Percentiles rank a stretch among this genome's conserved stretches.
Evolutionary conservation across 2,329 filamentous ascomycete species (phyloP).

Genomic region (Exutisphaerella laricina): DNA sequence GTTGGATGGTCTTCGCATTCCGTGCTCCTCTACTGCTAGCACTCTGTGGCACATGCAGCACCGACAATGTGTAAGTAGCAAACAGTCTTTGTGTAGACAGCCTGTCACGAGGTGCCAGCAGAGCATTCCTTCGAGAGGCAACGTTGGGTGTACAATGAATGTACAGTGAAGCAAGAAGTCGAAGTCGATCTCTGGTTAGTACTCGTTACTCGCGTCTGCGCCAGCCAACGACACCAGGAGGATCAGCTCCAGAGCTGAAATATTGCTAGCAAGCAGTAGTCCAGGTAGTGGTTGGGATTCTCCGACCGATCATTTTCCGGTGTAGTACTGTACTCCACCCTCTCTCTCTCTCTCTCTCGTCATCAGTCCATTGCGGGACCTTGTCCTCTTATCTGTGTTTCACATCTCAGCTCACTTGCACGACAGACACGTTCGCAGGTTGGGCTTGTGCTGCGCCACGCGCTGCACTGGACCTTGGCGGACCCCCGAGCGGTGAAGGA

Average conservation of each 20-base stretch:
- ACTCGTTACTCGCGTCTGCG: background rate
- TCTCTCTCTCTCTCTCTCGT: background rate
- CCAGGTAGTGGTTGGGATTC: too few species aligned
- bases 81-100: too few species aligned
- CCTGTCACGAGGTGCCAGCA: slow-evolving; percentile 5
- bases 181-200: slow-evolving; percentile 1
- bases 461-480: too few species aligned
- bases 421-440: too few species aligned
- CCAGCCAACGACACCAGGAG: background rate
- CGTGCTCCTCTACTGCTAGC: too few species aligned
- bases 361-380: background rate
- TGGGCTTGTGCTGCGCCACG: too few species aligned
- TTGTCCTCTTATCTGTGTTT: background rate
- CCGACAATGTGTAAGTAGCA: too few species aligned
- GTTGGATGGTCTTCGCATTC: background rate
- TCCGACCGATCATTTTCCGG: background rate
- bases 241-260: too few species aligned
- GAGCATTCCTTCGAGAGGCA: background rate
- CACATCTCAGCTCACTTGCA: too few species aligned
- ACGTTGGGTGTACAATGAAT: slow-evolving; percentile 1
- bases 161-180: background rate
- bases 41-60: too few species aligned
- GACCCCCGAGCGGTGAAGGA: too few species aligned
- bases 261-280: too few species aligned
- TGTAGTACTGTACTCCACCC: background rate